Conservation (phyloP, 2,329 filamentous ascomycete genomes). For the Ophiostoma sp. region DNA sequence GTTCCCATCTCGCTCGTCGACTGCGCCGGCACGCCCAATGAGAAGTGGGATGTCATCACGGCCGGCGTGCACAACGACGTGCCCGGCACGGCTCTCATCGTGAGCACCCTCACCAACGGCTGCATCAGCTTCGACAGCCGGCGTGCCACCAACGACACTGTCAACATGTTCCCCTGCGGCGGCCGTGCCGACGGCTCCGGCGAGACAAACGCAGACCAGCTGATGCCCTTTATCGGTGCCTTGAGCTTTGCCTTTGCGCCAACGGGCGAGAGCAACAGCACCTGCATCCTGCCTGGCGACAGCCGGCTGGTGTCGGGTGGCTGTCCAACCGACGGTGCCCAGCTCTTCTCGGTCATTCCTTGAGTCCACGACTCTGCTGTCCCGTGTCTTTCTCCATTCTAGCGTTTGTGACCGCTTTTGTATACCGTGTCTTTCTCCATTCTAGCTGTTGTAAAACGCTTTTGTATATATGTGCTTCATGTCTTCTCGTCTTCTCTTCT, state of each 20-base stretch:
- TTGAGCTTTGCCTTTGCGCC: slow-evolving; percentile 43
- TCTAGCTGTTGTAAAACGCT: too few relatives aligned
- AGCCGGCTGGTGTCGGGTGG: slow-evolving; percentile 31
- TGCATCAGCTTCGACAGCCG: slow-evolving; percentile 47
- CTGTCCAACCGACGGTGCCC: slow-evolving; percentile 32
- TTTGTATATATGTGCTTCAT: too few relatives aligned
- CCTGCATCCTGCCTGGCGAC: slow-evolving; percentile 40
- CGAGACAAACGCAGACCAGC: slow-evolving; percentile 43
- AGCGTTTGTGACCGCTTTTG: too few relatives aligned
- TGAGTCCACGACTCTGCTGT: slow-evolving; percentile 11
- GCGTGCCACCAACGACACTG: slow-evolving; percentile 41
- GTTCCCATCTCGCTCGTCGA: slow-evolving; percentile 44
- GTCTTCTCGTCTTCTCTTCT: too few relatives aligned
- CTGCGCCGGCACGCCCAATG: slow-evolving; percentile 42
- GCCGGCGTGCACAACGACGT: slow-evolving; percentile 46
- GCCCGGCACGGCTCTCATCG: slow-evolving; percentile 40
- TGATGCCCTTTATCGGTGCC: slow-evolving; percentile 44
- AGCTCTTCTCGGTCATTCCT: slow-evolving; percentile 33
- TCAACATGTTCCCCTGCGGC: slow-evolving; percentile 49
- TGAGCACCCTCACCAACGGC: slow-evolving; percentile 47
- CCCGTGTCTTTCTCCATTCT: neutral
- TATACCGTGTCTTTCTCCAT: neutral
- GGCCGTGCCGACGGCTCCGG: slow-evolving; percentile 46
- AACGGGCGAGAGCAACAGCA: slow-evolving; percentile 38
- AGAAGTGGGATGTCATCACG: slow-evolving; percentile 49